Evolutionary conservation across 306 rosid species (phyloP).

Genomic region (Acmispon strigosus): DNA sequence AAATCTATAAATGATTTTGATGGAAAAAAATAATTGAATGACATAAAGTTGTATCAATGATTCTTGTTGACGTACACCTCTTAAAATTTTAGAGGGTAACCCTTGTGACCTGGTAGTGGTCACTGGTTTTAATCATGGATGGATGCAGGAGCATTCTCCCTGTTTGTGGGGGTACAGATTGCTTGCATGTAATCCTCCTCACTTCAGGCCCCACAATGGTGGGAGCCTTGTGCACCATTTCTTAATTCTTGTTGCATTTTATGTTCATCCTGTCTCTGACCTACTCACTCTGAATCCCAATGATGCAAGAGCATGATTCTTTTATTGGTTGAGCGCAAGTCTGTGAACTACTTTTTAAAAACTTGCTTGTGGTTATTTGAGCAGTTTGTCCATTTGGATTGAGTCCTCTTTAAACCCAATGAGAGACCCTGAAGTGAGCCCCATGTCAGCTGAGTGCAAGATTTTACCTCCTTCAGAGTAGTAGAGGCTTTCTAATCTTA

Average conservation of each 20-base stretch:
- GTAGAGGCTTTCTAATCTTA: too few species aligned
- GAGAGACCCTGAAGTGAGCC: too few species aligned
- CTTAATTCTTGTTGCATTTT: not conserved
- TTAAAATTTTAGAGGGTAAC: not conserved
- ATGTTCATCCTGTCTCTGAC: not conserved
- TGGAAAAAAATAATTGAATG: not conserved
- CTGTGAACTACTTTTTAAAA: too few species aligned
- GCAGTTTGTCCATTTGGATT: too few species aligned
- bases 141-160: not conserved
- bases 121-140: not conserved
- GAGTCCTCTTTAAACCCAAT: too few species aligned
- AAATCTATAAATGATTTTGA: too few species aligned
- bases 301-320: too few species aligned
- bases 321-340: too few species aligned
- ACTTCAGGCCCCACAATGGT: too few species aligned
- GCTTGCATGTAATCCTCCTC: not conserved
- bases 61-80: not conserved
- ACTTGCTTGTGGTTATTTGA: too few species aligned
- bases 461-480: too few species aligned
- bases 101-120: not conserved
- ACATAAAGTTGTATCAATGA: not conserved
- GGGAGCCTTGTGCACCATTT: not conserved
- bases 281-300: not conserved
- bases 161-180: not conserved
- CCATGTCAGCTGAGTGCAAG: too few species aligned